A percentile compares a stretch with the other conserved stretches of the same genome.
Conservation (phyloP, 2,329 filamentous ascomycete species). For the Pseudogymnoascus sp. region DNA sequence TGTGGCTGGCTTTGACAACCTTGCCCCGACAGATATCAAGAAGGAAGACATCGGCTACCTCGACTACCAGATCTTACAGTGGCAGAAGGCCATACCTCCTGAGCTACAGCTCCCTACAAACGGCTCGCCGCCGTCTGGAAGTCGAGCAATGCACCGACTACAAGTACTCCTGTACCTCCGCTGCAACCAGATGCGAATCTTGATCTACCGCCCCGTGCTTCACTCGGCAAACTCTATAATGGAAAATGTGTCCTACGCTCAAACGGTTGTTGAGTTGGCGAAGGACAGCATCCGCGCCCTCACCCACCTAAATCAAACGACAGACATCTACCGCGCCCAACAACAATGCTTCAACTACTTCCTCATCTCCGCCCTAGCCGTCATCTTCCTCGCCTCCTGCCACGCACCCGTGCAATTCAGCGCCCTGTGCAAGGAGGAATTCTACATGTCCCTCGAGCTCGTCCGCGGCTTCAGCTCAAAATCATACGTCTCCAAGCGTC, state of each 20-base stretch:
- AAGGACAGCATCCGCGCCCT: constrained; percentile 70
- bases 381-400: constrained; percentile 68
- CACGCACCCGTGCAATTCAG: constrained; percentile 69
- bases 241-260: constrained; percentile 64
- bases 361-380: constrained; percentile 64
- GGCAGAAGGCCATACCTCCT: constrained; percentile 69
- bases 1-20: constrained; percentile 58
- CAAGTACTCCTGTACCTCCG: constrained; percentile 79
- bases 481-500: constrained; percentile 62
- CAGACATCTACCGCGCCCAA: constrained; percentile 61
- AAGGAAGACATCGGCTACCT: constrained; percentile 71
- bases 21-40: constrained; percentile 43
- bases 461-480: constrained; percentile 65
- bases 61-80: constrained; percentile 76
- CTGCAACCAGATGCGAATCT: constrained; percentile 82
- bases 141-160: constrained; percentile 53
- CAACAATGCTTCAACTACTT: constrained; percentile 79
- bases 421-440: constrained; percentile 61
- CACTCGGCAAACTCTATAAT: constrained; percentile 79
- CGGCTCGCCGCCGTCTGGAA: constrained; percentile 35
- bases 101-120: constrained; percentile 49
- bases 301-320: constrained; percentile 62
- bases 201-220: constrained; percentile 79
- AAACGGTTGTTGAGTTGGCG: constrained; percentile 65
- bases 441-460: constrained; percentile 69